Base-by-base conservation (phyloP, 2,329 filamentous ascomycete genomes). In the Helicocarpus griseus region DNA sequence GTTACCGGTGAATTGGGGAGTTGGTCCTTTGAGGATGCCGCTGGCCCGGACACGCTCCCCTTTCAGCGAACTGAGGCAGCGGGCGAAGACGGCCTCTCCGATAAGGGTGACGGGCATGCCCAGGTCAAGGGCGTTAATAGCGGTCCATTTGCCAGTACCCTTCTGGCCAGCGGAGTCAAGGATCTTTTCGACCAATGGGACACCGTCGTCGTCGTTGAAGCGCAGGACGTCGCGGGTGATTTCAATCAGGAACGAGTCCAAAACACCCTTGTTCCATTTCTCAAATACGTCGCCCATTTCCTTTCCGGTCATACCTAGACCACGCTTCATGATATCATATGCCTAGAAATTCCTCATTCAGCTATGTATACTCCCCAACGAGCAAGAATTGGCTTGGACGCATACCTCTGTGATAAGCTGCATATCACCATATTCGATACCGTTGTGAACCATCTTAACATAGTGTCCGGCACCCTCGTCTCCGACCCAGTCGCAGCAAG, bases 371-470 rank as follows among this genome's bases (percentile, higher is more conserved):
- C n/a, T 29, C 19, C 7, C 38, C 38, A 35, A 2, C 19, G 48
- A 44, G 6, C 14, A 17, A 19, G 22, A 22, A 22, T 22, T 21
- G 7, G 44, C 17, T 13, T 28, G 17, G 31, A 43, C 19, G 41
- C 21, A 36, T 33, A 14, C 81, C 64, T 98, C 93, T 76, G 86
- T 94, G 72, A 98, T 98, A 68, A 98, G 82, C 81, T 98, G 93
- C 93, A 98, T 98, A 78, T 98, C 93, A 83, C 93, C 93, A 73
- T 98, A 98, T 79, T 98, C 93, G 66, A 98, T 98, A 82, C 93
- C 93, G 77, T 98, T 98, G 86, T 98, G 93, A 58, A 98, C 93
- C 93, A 98, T 98, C 87, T 98, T 98, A 80, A 98, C 91, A 81
- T 96, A 98, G 85, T 98, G 93, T 65, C 93, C 93, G 76, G 93